Conservation (phyloP, 2,329 filamentous ascomycete genomes). For the Exophiala xenobiotica region DNA sequence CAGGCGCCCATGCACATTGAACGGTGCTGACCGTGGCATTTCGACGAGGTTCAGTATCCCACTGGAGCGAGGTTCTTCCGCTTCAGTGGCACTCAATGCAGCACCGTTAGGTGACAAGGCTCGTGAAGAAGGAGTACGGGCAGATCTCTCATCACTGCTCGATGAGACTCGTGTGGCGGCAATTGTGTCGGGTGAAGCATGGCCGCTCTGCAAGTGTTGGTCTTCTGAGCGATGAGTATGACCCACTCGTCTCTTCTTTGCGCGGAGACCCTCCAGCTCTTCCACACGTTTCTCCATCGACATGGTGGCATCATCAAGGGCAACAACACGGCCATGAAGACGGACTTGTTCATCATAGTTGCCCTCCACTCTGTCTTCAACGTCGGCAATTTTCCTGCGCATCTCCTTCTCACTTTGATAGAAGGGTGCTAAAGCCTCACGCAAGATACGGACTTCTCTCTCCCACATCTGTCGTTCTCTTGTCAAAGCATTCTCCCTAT, state of each 20-base stretch:
- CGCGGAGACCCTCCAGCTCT: slow-evolving; percentile 26
- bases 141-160: slow-evolving; percentile 24
- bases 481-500: slow-evolving; percentile 28
- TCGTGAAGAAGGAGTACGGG: slow-evolving; percentile 25
- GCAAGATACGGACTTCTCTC: slow-evolving; percentile 32
- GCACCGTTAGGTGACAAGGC: slow-evolving; percentile 25
- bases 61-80: slow-evolving; percentile 28
- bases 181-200: slow-evolving; percentile 22
- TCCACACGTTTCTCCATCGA: slow-evolving; percentile 26
- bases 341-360: slow-evolving; percentile 32
- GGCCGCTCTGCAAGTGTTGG: slow-evolving; percentile 10
- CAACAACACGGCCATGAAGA: slow-evolving; percentile 31
- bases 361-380: slow-evolving; percentile 33
- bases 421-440: slow-evolving; percentile 34
- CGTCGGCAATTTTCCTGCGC: slow-evolving; percentile 30
- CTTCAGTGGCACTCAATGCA: slow-evolving; percentile 9
- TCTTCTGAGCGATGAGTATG: slow-evolving; percentile 12
- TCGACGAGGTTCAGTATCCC: slow-evolving; percentile 29
- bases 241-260: slow-evolving; percentile 26
- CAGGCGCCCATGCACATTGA: slow-evolving; percentile 16
- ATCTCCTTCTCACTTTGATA: slow-evolving; percentile 34
- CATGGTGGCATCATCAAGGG: slow-evolving; percentile 32
- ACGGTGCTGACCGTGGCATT: slow-evolving; percentile 9
- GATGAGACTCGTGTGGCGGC: slow-evolving; percentile 24
- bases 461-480: slow-evolving; percentile 32